Conservation (phyloP, 345 rosid genomes). For the Citrus inodora region DNA sequence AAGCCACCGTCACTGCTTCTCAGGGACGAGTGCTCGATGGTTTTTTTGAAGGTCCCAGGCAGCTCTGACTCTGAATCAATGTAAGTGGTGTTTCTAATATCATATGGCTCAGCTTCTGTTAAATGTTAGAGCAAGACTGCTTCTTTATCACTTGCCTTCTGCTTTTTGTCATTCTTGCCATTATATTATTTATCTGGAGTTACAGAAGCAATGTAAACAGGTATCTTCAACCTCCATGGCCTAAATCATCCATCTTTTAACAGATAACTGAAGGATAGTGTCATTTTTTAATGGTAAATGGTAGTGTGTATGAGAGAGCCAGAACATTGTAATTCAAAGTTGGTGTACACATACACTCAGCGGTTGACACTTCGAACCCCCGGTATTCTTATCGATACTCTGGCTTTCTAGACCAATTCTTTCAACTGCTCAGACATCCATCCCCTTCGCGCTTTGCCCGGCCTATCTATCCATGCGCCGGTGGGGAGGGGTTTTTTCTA, state of each 20-base stretch:
- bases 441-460: neutral
- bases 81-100: neutral
- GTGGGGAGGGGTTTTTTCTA: neutral
- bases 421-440: neutral
- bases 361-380: neutral
- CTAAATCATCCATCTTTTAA: neutral
- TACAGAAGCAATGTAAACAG: neutral
- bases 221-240: neutral
- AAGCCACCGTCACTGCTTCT: neutral
- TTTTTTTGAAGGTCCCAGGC: slow-evolving; percentile 12
- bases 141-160: neutral
- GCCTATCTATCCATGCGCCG: neutral
- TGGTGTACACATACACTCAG: too few relatives aligned
- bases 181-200: neutral
- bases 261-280: neutral
- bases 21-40: neutral
- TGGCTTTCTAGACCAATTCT: neutral
- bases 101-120: neutral
- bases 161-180: neutral
- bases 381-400: neutral
- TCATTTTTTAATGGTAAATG: neutral
- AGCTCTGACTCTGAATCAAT: neutral
- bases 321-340: too few relatives aligned
- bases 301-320: too few relatives aligned
- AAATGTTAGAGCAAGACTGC: neutral